A percentile compares a stretch with the other conserved stretches of the same genome.
Evolutionary conservation across 495 filamentous ascomycete genomes (phyloP).

Genomic region (Chaetomidium leptoderma): DNA sequence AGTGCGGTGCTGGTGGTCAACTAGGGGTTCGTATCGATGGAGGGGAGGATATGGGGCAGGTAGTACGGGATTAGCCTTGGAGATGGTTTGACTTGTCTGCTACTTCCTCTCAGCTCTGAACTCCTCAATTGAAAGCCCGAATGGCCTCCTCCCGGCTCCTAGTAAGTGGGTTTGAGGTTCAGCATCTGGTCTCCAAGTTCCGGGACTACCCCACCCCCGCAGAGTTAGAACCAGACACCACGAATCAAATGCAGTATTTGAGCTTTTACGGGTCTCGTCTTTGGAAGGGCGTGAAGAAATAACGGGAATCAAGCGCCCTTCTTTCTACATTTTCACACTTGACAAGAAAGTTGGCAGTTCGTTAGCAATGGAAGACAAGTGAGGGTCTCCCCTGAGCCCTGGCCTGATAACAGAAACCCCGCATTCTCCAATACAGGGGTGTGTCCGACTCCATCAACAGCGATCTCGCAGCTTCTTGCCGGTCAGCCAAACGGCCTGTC

Average conservation of each 20-base stretch:
- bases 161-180: neutral
- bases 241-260: neutral
- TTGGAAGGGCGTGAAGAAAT: slow-evolving; percentile 1
- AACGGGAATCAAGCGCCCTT: slow-evolving; percentile 1
- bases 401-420: neutral
- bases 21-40: neutral
- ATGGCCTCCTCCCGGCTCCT: too few relatives aligned
- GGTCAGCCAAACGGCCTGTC: neutral
- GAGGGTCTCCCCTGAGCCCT: neutral
- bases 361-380: too few relatives aligned
- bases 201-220: neutral
- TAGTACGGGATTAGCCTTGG: too few relatives aligned
- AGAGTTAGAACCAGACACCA: neutral
- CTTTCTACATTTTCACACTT: neutral
- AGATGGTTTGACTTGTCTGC: too few relatives aligned
- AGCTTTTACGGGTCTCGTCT: neutral
- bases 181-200: too few relatives aligned
- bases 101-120: too few relatives aligned
- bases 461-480: slow-evolving; percentile 2
- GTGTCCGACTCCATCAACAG: neutral
- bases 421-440: slow-evolving; percentile 10
- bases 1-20: slow-evolving; percentile 81
- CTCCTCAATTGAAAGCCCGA: too few relatives aligned
- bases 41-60: neutral
- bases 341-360: neutral